These are phyloP conservation scores for Penicillium griseofulvum DNA, from an alignment of 2,329 filamentous ascomycete species.

Conservation along the genomic window DNA sequence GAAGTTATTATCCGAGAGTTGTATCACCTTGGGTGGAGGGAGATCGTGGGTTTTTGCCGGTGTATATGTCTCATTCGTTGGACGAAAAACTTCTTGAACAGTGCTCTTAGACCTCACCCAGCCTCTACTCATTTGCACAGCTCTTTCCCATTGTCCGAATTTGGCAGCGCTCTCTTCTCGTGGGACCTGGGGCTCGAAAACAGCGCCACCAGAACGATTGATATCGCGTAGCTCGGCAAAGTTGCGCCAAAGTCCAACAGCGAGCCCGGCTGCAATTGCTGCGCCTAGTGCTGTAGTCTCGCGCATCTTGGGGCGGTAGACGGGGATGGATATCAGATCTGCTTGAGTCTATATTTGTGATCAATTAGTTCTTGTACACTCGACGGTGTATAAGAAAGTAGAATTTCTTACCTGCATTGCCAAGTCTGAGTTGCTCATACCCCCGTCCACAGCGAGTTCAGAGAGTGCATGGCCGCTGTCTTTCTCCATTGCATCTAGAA, in stretches of 20 bases:
- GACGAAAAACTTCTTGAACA: background rate
- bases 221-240: slow-evolving; percentile 71
- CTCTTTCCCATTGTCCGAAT: slow-evolving; percentile 69
- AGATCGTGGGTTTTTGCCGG: background rate
- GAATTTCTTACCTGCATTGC: slow-evolving; percentile 67
- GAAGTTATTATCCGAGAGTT: background rate
- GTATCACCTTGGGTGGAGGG: background rate
- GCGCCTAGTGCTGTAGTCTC: slow-evolving; percentile 88
- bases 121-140: slow-evolving; percentile 71
- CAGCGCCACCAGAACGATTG: slow-evolving; percentile 65
- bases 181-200: slow-evolving; percentile 65
- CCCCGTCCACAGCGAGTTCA: slow-evolving; percentile 79
- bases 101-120: slow-evolving; percentile 48
- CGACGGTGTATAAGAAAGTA: background rate
- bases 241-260: slow-evolving; percentile 71
- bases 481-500: slow-evolving; percentile 88
- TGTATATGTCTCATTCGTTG: background rate
- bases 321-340: slow-evolving; percentile 77
- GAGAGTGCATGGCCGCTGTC: slow-evolving; percentile 76
- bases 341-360: slow-evolving; percentile 61
- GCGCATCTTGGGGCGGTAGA: slow-evolving; percentile 81
- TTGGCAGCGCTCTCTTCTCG: slow-evolving; percentile 55
- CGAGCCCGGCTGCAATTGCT: slow-evolving; percentile 82
- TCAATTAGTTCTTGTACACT: slow-evolving; percentile 3
- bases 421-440: slow-evolving; percentile 82